Percentiles rank a stretch among this genome's conserved stretches.
phyloP scores from a whole-genome alignment of 2,329 filamentous ascomycete species.

The Chrysosphaeria jannelii region DNA sequence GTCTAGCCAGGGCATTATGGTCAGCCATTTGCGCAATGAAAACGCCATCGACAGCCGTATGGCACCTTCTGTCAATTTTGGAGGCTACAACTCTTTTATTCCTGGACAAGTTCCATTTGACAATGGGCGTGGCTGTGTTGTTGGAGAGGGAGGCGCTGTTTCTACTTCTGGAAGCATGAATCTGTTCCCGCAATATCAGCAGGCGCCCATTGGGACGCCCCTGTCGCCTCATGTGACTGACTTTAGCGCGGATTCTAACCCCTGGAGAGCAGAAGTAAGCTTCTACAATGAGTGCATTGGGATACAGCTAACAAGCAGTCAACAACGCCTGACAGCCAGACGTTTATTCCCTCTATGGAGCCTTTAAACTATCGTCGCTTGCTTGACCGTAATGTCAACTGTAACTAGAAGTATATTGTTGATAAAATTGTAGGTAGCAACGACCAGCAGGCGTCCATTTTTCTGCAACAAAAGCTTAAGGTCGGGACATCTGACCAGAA shows the following conservation, averaged over 20 bases:
- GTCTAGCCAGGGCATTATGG: no score
- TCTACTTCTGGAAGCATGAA: no score
- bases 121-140: no score
- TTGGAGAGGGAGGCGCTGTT: no score
- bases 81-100: constrained; percentile 8
- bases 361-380: constrained; percentile 89
- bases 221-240: constrained; percentile 47
- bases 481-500: constrained; percentile 86
- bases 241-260: constrained; percentile 38
- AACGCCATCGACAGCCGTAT: no score
- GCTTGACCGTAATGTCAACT: constrained; percentile 82
- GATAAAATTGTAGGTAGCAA: constrained; percentile 99
- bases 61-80: no score
- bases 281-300: no score
- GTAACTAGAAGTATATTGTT: constrained; percentile 98
- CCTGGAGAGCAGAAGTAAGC: no score
- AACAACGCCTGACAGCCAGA: constrained; percentile 22
- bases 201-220: constrained; percentile 28
- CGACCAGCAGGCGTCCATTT: constrained; percentile 96
- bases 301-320: no score
- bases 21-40: no score
- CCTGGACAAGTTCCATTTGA: constrained; percentile 7
- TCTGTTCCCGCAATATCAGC: constrained; percentile 20
- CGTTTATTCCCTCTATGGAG: constrained; percentile 64
- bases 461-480: constrained; percentile 96